Percentiles rank a stretch among this genome's conserved stretches.
These are phyloP conservation scores for Pisolithus orientalis DNA, from an alignment of 768 basidiomycete genomes.

Conservation along the genomic window DNA sequence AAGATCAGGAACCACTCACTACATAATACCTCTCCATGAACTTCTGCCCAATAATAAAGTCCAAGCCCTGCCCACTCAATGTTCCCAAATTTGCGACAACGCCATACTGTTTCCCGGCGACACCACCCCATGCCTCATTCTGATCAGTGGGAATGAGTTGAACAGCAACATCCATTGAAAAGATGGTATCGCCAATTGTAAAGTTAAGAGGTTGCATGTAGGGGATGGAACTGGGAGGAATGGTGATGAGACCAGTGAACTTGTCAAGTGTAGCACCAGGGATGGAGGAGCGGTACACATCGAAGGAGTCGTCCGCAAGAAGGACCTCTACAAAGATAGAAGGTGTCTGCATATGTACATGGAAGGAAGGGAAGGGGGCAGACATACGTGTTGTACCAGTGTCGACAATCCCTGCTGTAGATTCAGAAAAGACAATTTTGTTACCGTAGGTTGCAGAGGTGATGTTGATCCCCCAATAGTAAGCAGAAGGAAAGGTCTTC, in stretches of 20 bases:
- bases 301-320: slow-evolving; percentile 17
- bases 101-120: slow-evolving; percentile 8
- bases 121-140: slow-evolving; percentile 11
- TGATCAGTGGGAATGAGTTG: slow-evolving; percentile 13
- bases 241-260: slow-evolving; percentile 10
- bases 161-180: slow-evolving; percentile 16
- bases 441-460: slow-evolving; percentile 12
- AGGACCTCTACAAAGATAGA: slow-evolving; percentile 11
- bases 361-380: background rate
- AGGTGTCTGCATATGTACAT: background rate
- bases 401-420: slow-evolving; percentile 25
- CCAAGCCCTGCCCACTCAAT: slow-evolving; percentile 4
- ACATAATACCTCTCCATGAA: slow-evolving; percentile 15
- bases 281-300: slow-evolving; percentile 10
- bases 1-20: slow-evolving; percentile 1
- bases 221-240: slow-evolving; percentile 9
- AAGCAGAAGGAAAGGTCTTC: slow-evolving; percentile 14
- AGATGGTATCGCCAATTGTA: slow-evolving; percentile 1
- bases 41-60: slow-evolving; percentile 12
- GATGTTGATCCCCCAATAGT: slow-evolving; percentile 27
- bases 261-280: slow-evolving; percentile 8
- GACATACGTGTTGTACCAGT: slow-evolving; percentile 20
- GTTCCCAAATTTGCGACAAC: background rate
- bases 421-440: slow-evolving; percentile 8
- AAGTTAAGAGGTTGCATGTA: slow-evolving; percentile 13